phyloP scores from a whole-genome alignment of 2,329 filamentous ascomycete genomes.

The Exophiala lecanii-corni region DNA sequence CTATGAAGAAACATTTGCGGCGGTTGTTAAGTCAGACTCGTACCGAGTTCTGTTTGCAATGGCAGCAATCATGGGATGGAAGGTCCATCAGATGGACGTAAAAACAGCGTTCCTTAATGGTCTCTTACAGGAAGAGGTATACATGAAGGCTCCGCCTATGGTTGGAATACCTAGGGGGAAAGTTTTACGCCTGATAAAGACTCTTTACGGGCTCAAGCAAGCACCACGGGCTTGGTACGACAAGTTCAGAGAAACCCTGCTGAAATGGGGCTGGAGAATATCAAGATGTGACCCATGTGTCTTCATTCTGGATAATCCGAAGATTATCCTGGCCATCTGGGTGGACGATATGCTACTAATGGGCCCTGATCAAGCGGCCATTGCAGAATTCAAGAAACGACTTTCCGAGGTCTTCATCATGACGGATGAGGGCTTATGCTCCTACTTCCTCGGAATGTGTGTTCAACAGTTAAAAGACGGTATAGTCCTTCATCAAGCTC shows the following conservation, averaged over 20 bases:
- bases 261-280: constrained; percentile 4
- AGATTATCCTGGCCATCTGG: constrained; percentile 9
- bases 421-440: constrained; percentile 11
- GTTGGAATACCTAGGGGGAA: constrained; percentile 9
- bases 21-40: constrained; percentile 17
- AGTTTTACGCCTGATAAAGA: constrained; percentile 11
- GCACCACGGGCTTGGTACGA: constrained; percentile 13
- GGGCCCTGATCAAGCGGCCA: constrained; percentile 3
- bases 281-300: constrained; percentile 12
- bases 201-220: constrained; percentile 25
- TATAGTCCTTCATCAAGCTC: constrained; percentile 8
- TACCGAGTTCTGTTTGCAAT: constrained; percentile 14
- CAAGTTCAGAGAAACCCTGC: constrained; percentile 7
- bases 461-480: constrained; percentile 1
- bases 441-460: constrained; percentile 13
- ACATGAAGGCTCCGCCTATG: constrained; percentile 12
- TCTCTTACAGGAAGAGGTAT: constrained; percentile 16
- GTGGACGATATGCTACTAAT: constrained; percentile 18
- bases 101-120: constrained; percentile 24
- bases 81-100: constrained; percentile 20
- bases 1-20: constrained; percentile 26
- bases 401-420: constrained; percentile 10
- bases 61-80: constrained; percentile 4
- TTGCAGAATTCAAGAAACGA: constrained; percentile 5
- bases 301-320: constrained; percentile 9